Evolutionary conservation across 805 yeast genomes (phyloP), one percentile per base, ranked within the genome.

Genomic region (Jamesozyma jinghongensis): DNA sequence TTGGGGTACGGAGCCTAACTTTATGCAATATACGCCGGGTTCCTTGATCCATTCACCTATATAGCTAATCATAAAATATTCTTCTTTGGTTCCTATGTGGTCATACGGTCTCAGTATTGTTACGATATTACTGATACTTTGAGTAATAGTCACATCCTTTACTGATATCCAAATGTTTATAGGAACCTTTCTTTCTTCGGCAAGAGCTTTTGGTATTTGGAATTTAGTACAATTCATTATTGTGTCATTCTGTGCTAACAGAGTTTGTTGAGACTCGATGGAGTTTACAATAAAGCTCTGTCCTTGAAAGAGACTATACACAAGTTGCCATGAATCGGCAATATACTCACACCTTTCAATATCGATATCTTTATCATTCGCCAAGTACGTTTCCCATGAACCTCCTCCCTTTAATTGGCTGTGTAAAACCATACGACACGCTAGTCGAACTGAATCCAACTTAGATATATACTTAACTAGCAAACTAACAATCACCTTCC

Each of bases 251-350:
- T 14, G 22, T 14, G 31, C 40, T 37, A 19, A 40, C 40, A 36
- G 38, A 29, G 14, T 29, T 4, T 19, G 8, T 4, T 19, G 22
- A 29, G 16, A 36, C 13, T 14, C 4, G 19, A 17, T 28, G 3
- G 12, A 13, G 40, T 44, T 35, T 31, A 20, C 7, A 40, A 51
- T 10, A 2, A 42, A 42, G 3, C 28, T 31, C 3, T 22, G 28
- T 26, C 37, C 17, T 22, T 31, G 25, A 32, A 52, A 28, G 5
- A 49, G 38, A 33, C 44, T 44, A 35, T 46, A 51, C 4, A 52
- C 39, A 19, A 51, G 40, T 19, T 46, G 41, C 57, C 57, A 52
- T 10, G 57, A 52, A 33, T 52, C 54, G 19, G 42, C 43, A 19
- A 52, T 43, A 33, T 32, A 49, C 35, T 44, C 32, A 26, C 22